Base-by-base conservation (phyloP, 192 early-diverging fungal genomes). In the Backusella morwellensis region DNA sequence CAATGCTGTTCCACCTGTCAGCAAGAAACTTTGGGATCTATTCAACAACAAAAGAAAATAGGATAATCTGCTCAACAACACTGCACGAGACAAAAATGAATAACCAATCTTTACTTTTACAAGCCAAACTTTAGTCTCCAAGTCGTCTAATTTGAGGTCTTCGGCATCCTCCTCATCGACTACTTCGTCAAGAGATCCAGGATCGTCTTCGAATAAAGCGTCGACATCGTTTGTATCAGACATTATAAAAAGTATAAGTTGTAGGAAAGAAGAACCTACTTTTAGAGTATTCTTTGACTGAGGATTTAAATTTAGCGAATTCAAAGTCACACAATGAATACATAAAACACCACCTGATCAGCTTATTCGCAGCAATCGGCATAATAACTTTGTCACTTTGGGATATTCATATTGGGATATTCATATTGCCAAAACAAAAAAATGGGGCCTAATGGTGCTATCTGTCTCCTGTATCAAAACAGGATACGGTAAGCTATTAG, bases 21-120 rank as follows among this genome's bases (percentile, higher is more conserved):
- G 95, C 95, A 70, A 98, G 79, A 78, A 97, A 97, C 71, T 87
- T 88, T 6, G 97, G 97, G 21, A 98, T 92, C 87, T 88, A 82
- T 67, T 41, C 9, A 35, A n/a, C 19, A 19, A n/a, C n/a, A 42
- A 29, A 17, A 63, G 15, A 11, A 72, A 50, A n/a, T 29, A 29
- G 17, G 35, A 41, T 19, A 56, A 56, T 56, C 54, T 56, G 54
- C 21, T 63, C 26, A 23, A 56, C 54, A 63, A 59, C 6, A 23
- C 12, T 29, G 26, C 29, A 29, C 26, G 3, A 21, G 8, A 23
- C 19, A n/a, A 66, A 34, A 12, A 68, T 7, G 8, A 68, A 36
- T 38, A 21, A 41, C 11, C 26, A 70, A 32, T 32, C n/a, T n/a
- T 59, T 84, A 87, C 88, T 81, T 99, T 99, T 40, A 98, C 95